phyloP scores from a whole-genome alignment of 805 yeast species.

The Kodamaea kaohsiungensis region DNA sequence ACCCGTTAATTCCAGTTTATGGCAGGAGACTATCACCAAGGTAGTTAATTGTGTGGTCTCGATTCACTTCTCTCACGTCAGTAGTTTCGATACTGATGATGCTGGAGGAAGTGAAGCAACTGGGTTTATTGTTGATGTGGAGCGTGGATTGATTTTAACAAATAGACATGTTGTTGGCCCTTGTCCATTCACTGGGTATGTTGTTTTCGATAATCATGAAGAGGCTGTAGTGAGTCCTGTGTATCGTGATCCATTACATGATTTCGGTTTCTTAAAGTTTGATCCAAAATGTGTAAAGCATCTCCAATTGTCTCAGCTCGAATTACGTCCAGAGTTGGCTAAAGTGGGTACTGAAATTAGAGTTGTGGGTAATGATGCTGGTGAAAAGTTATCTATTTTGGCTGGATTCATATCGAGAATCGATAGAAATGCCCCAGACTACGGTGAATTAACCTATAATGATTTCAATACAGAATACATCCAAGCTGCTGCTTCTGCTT shows the following conservation, averaged over 20 bases:
- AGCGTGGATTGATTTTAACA: conserved; percentile 80
- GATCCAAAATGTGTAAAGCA: conserved; percentile 72
- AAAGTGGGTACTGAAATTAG: conserved; percentile 91
- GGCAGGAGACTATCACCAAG: conserved; percentile 80
- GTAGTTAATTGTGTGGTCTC: conserved; percentile 89
- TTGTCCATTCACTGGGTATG: conserved; percentile 90
- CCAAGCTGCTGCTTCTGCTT: conserved; percentile 94
- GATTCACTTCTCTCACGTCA: conserved; percentile 84
- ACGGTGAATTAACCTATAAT: conserved; percentile 83
- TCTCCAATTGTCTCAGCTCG: conserved; percentile 66
- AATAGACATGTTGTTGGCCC: conserved; percentile 96
- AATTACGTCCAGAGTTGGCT: conserved; percentile 78
- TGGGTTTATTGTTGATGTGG: conserved; percentile 88
- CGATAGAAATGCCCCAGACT: conserved; percentile 94
- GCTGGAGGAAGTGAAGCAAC: conserved; percentile 89
- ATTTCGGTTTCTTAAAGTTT: conserved; percentile 85
- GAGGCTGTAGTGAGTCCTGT: conserved; percentile 84
- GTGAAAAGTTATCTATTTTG: conserved; percentile 85
- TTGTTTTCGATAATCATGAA: conserved; percentile 91
- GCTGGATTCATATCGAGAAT: conserved; percentile 84
- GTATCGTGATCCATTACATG: conserved; percentile 93
- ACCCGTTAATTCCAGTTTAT: conserved; percentile 30
- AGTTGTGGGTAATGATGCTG: conserved; percentile 96
- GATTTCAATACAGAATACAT: conserved; percentile 94
- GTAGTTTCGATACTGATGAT: conserved; percentile 81